Evolutionary conservation across 176 grass and related monocot species (phyloP).

Genomic region (Rhipidocladum racemiflorum): DNA sequence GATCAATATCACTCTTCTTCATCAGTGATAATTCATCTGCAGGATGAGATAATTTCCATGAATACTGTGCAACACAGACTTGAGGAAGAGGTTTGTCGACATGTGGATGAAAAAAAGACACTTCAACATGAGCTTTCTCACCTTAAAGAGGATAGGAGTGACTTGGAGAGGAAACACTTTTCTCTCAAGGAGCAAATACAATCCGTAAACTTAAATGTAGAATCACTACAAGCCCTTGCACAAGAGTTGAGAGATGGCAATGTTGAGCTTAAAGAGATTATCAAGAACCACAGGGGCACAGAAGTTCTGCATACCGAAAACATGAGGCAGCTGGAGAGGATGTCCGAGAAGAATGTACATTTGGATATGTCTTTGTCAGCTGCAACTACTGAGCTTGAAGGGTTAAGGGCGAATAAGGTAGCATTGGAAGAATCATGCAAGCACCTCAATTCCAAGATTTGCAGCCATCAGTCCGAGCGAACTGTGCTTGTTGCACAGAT

Average conservation of each 20-base stretch:
- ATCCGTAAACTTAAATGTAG: constrained; percentile 63
- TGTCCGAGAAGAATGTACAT: constrained; percentile 62
- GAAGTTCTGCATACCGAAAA: constrained; percentile 48
- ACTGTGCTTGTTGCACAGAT: constrained; percentile 54
- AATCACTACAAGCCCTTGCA: constrained; percentile 58
- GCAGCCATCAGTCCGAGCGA: constrained; percentile 50
- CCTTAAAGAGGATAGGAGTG: constrained; percentile 64
- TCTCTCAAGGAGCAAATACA: constrained; percentile 68
- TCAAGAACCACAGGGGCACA: constrained; percentile 61
- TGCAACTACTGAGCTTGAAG: constrained; percentile 60
- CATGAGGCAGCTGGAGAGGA: constrained; percentile 52
- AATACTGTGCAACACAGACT: constrained; percentile 57
- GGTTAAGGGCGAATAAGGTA: constrained; percentile 48
- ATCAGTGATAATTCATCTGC: constrained; percentile 62
- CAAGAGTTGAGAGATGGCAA: constrained; percentile 72
- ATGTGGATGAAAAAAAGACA: constrained; percentile 60
- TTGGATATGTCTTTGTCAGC: constrained; percentile 63
- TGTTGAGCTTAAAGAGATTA: constrained; percentile 72
- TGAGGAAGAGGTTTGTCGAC: constrained; percentile 50
- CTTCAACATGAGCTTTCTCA: constrained; percentile 63
- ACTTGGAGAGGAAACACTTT: constrained; percentile 61
- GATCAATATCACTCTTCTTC: constrained; percentile 60
- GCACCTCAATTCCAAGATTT: constrained; percentile 54
- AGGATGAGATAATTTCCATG: constrained; percentile 82
- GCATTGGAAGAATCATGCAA: constrained; percentile 58